These are phyloP conservation scores for Rhazya stricta DNA, from an alignment of 257 asterid genomes.

Conservation along the genomic window DNA sequence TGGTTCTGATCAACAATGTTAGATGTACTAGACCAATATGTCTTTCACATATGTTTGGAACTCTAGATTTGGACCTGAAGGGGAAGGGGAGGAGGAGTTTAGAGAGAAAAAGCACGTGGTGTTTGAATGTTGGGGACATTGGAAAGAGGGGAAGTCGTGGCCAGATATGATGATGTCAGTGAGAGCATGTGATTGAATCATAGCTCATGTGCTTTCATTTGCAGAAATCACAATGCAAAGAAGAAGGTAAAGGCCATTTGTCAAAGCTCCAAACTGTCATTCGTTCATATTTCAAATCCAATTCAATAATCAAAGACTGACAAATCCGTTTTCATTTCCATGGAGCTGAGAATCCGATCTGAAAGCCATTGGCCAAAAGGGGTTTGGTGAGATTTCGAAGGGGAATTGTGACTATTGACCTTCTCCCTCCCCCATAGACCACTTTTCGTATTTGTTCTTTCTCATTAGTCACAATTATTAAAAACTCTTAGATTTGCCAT, in stretches of 20 bases:
- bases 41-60: no score
- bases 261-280: constrained; percentile 5
- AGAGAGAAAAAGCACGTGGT: constrained; percentile 14
- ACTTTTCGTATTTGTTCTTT: no score
- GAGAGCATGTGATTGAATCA: constrained; percentile 36
- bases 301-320: neutral
- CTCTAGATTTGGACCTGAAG: no score
- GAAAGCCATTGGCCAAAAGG: neutral
- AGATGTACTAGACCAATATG: no score
- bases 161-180: constrained; percentile 46
- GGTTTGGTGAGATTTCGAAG: constrained; percentile 13
- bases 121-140: constrained; percentile 46
- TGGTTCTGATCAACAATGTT: no score
- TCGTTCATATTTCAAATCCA: neutral
- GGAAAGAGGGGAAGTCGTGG: constrained; percentile 38
- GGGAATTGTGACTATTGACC: neutral
- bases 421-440: no score
- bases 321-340: neutral
- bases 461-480: no score
- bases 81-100: neutral
- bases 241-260: no score
- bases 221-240: neutral
- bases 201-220: constrained; percentile 18
- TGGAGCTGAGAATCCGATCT: neutral
- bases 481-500: no score